Evolutionary conservation across 108 stramenopile genomes (phyloP), one percentile per base, ranked within the genome.

Genomic region (Aurantiochytrium sp.): DNA sequence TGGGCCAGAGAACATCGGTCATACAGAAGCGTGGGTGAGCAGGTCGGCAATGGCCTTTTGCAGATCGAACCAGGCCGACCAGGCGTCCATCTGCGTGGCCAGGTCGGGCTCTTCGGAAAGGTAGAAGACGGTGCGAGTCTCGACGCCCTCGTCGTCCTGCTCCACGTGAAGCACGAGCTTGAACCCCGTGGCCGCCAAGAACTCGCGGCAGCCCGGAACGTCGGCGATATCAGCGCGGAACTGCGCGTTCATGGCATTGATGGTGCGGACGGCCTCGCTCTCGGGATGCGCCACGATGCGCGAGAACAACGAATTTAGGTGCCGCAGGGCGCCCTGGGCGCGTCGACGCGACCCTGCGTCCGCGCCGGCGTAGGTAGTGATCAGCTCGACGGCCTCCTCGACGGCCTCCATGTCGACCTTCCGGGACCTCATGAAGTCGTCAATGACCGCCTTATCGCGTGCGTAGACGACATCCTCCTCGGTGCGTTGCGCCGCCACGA

Each of bases 381-480:
- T 48, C 17, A 27, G 42, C 24, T 81, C 73, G 24, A 81, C 24
- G 6, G 73, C 1, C 73, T 48, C 45, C 3, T 81, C 45, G 10
- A 81, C 73, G 24, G 45, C 45, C 12, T 41, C 73, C 73, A 48
- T 81, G 24, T 24, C 42, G 27, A 48, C 42, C 36, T 24, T 81
- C 15, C 59, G 59, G 8, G 27, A 34, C 15, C 12, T 34, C 59
- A 65, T 65, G 1, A 65, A 65, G 34, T 8, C 59, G 19, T 65
- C 59, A 4, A 65, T 27, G 10, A 34, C 34, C 8, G 73, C 15
- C 73, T 42, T 81, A 12, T 48, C 42, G n/a, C 30, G 39, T 48
- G 73, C 73, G 30, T 48, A 81, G 42, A 81, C 42, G 12, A 81
- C 45, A 48, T 81, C 73, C 24, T 81, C 73, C 73, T 81, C 73